phyloP scores from a whole-genome alignment of 345 rosid genomes.

The Hibiscus mutabilis region DNA sequence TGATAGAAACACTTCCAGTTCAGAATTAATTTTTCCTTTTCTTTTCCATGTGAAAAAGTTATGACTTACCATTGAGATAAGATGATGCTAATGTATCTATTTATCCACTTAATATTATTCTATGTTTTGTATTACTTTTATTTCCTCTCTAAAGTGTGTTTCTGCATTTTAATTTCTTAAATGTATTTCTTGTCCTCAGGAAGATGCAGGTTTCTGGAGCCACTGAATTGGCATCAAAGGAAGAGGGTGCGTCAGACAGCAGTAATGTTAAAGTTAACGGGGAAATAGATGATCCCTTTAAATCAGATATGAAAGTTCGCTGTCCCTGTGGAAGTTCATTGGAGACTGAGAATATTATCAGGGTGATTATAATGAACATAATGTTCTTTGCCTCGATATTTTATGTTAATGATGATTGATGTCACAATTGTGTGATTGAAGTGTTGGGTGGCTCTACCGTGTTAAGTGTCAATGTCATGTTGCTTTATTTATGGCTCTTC shows the following conservation, averaged over 20 bases:
- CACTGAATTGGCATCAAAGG: neutral
- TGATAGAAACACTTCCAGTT: neutral
- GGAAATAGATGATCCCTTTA: neutral
- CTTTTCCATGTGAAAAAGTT: neutral
- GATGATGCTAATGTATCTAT: neutral
- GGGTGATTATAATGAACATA: neutral
- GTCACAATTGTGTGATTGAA: neutral
- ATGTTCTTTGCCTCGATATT: neutral
- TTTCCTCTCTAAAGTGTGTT: neutral
- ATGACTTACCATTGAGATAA: neutral
- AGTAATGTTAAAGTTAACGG: neutral
- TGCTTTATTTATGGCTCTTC: too few species aligned
- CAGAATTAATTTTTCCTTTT: neutral
- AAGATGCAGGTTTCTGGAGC: constrained; percentile 2
- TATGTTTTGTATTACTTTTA: constrained; percentile 1
- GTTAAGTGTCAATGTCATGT: neutral
- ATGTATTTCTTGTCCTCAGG: neutral
- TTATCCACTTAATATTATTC: neutral
- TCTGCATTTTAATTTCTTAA: too few species aligned
- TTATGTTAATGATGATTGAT: neutral
- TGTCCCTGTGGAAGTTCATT: constrained; percentile 2
- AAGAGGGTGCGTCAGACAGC: neutral
- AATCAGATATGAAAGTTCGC: neutral
- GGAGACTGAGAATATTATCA: neutral
- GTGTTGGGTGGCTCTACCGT: neutral